Conservation (phyloP, 441 rosid species). For the Melastoma candidum region DNA sequence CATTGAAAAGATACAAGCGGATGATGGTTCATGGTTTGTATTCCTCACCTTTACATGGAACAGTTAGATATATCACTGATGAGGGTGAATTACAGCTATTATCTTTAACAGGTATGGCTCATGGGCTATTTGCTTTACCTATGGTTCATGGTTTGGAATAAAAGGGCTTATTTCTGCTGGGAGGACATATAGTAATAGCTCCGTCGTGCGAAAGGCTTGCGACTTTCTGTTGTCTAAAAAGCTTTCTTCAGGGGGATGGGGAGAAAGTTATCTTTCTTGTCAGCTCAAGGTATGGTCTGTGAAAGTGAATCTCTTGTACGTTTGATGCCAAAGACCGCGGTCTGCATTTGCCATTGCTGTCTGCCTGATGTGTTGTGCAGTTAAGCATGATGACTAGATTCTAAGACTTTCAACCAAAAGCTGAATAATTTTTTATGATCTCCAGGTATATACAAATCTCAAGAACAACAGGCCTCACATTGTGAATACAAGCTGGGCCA, state of each 20-base stretch:
- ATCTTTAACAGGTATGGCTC: conserved; percentile 20
- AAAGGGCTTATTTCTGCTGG: conserved; percentile 19
- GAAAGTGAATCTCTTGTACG: no score
- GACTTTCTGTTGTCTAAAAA: conserved; percentile 19
- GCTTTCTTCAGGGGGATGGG: conserved; percentile 22
- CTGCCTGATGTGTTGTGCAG: no score
- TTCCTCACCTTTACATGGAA: background rate
- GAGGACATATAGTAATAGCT: conserved; percentile 18
- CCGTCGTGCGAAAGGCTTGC: conserved; percentile 20
- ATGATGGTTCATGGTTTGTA: background rate
- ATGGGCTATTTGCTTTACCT: conserved; percentile 23
- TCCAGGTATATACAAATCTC: conserved; percentile 40
- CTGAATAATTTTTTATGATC: background rate
- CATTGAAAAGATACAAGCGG: background rate
- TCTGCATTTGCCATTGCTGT: no score
- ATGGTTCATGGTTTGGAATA: conserved; percentile 24
- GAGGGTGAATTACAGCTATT: background rate
- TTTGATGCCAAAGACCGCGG: no score
- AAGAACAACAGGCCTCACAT: conserved; percentile 53
- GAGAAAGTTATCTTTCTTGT: conserved; percentile 25
- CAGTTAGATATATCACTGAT: background rate
- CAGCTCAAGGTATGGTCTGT: conserved; percentile 11
- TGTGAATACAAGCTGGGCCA: conserved; percentile 81
- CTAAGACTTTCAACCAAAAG: no score
- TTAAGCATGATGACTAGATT: no score